phyloP scores from a whole-genome alignment of 345 rosid species.

The Brassica napus region DNA sequence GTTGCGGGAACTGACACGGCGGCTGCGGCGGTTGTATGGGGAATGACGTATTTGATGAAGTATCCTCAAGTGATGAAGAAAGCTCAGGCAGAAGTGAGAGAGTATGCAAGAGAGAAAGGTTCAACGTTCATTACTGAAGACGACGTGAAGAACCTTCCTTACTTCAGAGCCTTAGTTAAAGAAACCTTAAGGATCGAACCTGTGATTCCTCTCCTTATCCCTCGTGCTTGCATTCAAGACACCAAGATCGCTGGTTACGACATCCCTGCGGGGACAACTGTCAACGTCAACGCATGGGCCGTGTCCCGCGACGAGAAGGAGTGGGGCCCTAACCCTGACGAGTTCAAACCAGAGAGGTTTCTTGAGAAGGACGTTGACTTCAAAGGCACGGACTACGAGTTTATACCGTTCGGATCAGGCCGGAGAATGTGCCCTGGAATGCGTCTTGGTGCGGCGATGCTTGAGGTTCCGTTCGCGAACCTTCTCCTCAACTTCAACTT shows the following conservation, averaged over 20 bases:
- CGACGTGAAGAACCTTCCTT: constrained; percentile 39
- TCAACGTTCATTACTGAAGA: constrained; percentile 35
- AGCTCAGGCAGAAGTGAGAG: constrained; percentile 36
- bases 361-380: constrained; percentile 41
- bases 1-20: not conserved
- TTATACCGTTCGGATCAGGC: constrained; percentile 46
- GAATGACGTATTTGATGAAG: constrained; percentile 43
- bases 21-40: constrained; percentile 40
- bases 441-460: constrained; percentile 39
- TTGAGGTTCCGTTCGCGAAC: constrained; percentile 42
- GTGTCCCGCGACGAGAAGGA: constrained; percentile 40
- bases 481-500: constrained; percentile 37
- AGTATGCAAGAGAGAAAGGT: not conserved
- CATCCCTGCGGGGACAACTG: constrained; percentile 32
- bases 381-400: constrained; percentile 46
- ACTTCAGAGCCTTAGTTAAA: constrained; percentile 40
- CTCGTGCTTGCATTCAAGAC: constrained; percentile 34
- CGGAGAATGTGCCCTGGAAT: constrained; percentile 46
- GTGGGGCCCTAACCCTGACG: constrained; percentile 43
- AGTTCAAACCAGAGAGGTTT: constrained; percentile 46
- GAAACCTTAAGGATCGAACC: constrained; percentile 45
- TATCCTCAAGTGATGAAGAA: constrained; percentile 40
- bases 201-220: constrained; percentile 35
- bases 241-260: constrained; percentile 39
- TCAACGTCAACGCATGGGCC: constrained; percentile 41